Conservation (phyloP, 495 filamentous ascomycete species). For the Xylaria palmicola region DNA sequence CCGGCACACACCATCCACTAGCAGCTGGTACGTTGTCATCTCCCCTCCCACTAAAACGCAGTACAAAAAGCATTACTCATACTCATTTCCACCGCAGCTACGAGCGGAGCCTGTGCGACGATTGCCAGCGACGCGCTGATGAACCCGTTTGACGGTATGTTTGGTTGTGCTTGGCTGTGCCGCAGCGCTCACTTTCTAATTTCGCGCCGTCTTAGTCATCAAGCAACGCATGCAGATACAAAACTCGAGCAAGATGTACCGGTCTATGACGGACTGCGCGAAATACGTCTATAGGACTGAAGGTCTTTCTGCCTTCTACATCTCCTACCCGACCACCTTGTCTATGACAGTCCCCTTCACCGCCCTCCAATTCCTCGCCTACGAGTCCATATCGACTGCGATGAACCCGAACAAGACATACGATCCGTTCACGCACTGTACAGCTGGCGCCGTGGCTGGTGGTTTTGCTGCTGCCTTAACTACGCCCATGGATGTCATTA, state of each 20-base stretch:
- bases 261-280: slow-evolving; percentile 80
- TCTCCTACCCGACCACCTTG: slow-evolving; percentile 96
- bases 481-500: slow-evolving; percentile 95
- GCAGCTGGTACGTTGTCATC: slow-evolving; percentile 68
- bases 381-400: slow-evolving; percentile 91
- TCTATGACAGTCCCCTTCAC: slow-evolving; percentile 99
- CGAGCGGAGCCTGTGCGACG: slow-evolving; percentile 89
- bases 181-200: slow-evolving; percentile 19
- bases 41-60: slow-evolving; percentile 2
- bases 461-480: slow-evolving; percentile 91
- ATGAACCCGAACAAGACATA: slow-evolving; percentile 85
- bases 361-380: slow-evolving; percentile 91
- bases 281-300: slow-evolving; percentile 81
- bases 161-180: background rate
- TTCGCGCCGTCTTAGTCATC: slow-evolving; percentile 67
- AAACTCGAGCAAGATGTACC: slow-evolving; percentile 80
- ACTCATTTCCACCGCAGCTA: slow-evolving; percentile 53
- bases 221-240: slow-evolving; percentile 99
- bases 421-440: slow-evolving; percentile 88
- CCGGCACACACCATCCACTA: slow-evolving; percentile 85
- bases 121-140: slow-evolving; percentile 97
- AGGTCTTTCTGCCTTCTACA: slow-evolving; percentile 90
- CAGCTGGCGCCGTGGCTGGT: slow-evolving; percentile 87
- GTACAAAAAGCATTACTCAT: slow-evolving; percentile 7
- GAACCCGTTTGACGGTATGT: slow-evolving; percentile 97